Conservation (phyloP, 768 basidiomycete genomes). For the Lyophyllum shimeji region DNA sequence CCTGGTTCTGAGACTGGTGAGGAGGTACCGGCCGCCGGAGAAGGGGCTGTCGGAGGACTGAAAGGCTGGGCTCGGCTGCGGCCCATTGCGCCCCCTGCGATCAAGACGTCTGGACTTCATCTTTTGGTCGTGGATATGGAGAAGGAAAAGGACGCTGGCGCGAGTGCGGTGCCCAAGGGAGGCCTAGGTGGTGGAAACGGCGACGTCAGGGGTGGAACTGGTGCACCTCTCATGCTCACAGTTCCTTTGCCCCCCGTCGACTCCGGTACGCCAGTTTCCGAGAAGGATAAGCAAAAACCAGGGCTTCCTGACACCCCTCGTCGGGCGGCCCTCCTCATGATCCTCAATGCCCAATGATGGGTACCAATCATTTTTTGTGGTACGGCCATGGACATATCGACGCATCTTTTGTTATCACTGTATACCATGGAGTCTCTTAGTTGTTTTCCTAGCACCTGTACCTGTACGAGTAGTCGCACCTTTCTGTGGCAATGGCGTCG, state of each 20-base stretch:
- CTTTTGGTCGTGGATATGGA: background rate
- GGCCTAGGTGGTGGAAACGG: too few species aligned
- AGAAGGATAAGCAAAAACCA: background rate
- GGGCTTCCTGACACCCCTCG: background rate
- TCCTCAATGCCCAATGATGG: background rate
- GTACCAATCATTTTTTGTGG: too few species aligned
- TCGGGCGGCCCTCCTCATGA: background rate
- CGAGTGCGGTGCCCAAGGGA: too few species aligned
- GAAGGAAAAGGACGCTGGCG: background rate
- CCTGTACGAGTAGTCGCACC: too few species aligned
- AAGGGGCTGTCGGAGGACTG: background rate
- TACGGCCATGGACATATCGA: too few species aligned
- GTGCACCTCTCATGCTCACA: background rate
- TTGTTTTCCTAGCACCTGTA: too few species aligned
- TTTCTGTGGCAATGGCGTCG: too few species aligned
- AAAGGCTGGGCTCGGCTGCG: conserved; percentile 5
- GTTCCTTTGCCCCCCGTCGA: background rate
- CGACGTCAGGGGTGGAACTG: too few species aligned
- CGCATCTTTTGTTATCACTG: too few species aligned
- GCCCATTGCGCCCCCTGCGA: conserved; percentile 4
- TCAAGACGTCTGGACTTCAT: background rate
- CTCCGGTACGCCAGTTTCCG: background rate
- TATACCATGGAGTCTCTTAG: too few species aligned
- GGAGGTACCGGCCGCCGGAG: background rate
- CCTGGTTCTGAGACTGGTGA: background rate